These are phyloP conservation scores for Wickerhamiella vanderwaltii DNA, from an alignment of 805 yeast species.

Conservation along the genomic window DNA sequence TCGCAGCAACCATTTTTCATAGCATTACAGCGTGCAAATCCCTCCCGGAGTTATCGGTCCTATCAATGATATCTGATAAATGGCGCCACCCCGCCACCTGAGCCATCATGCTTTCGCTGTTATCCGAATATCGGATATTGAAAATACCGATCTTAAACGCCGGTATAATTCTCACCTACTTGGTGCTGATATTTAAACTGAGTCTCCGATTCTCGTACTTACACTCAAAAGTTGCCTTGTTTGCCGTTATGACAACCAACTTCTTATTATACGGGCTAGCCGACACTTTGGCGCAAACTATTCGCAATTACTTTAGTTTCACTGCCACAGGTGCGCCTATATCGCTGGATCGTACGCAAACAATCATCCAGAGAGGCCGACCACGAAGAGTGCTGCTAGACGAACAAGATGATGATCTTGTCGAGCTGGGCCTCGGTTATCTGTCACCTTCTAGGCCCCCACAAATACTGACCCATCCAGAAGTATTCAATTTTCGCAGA, in stretches of 20 bases:
- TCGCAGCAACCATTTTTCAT: no score
- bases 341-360: constrained; percentile 11
- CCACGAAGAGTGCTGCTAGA: constrained; percentile 25
- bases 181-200: constrained; percentile 24
- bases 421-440: constrained; percentile 20
- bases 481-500: constrained; percentile 50
- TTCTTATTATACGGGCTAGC: constrained; percentile 78
- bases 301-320: constrained; percentile 32
- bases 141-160: constrained; percentile 28
- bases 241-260: constrained; percentile 75
- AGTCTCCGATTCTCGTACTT: constrained; percentile 24
- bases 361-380: constrained; percentile 27
- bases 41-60: no score
- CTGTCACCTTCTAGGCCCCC: constrained; percentile 13
- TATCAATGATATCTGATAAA: no score
- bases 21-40: no score
- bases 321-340: constrained; percentile 15
- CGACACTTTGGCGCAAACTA: constrained; percentile 76
- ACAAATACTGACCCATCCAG: constrained; percentile 17
- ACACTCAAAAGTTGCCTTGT: constrained; percentile 51
- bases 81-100: no score
- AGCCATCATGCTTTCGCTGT: constrained; percentile 3
- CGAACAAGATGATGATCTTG: constrained; percentile 24
- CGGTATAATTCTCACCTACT: constrained; percentile 26
- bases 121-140: constrained; percentile 20